A percentile compares a stretch with the other conserved stretches of the same genome.
Evolutionary conservation across 1,284 basidiomycete species (phyloP).

Genomic region (Apiotrichum mycotoxinovorans): DNA sequence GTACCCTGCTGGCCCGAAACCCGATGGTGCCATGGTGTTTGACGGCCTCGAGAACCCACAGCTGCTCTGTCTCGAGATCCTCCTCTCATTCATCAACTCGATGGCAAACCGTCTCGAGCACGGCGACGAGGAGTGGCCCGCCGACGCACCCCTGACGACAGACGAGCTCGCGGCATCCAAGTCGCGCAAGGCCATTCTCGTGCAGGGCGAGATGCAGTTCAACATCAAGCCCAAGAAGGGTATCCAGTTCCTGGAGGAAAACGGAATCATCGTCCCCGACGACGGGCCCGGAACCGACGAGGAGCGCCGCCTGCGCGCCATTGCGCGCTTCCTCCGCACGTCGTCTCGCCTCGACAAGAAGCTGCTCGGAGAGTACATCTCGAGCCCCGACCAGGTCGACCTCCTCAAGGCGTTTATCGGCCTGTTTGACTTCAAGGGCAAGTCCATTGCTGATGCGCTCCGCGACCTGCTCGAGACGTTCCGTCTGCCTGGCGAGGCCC

Average conservation of each 20-base stretch:
- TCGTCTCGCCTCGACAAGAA: conserved; percentile 88
- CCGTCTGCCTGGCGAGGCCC: conserved; percentile 89
- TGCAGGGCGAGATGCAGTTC: conserved; percentile 81
- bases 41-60: conserved; percentile 71
- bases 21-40: conserved; percentile 47
- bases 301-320: conserved; percentile 44
- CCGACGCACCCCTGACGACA: conserved; percentile 53
- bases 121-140: conserved; percentile 63
- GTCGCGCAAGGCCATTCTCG: conserved; percentile 77
- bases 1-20: conserved; percentile 56
- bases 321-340: conserved; percentile 79
- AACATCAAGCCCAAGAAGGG: conserved; percentile 95
- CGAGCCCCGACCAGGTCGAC: conserved; percentile 79
- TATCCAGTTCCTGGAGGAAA: conserved; percentile 82
- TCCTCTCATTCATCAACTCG: conserved; percentile 80
- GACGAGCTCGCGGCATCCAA: conserved; percentile 69
- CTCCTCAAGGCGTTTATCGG: conserved; percentile 82
- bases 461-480: conserved; percentile 91
- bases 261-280: conserved; percentile 64
- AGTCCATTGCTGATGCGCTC: conserved; percentile 91
- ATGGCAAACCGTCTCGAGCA: conserved; percentile 77
- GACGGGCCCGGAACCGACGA: conserved; percentile 31
- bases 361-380: conserved; percentile 89
- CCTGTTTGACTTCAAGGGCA: conserved; percentile 85
- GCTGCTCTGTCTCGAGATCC: conserved; percentile 81